phyloP scores from a whole-genome alignment of 768 basidiomycete species.

The Panaeolus cyanescens region DNA sequence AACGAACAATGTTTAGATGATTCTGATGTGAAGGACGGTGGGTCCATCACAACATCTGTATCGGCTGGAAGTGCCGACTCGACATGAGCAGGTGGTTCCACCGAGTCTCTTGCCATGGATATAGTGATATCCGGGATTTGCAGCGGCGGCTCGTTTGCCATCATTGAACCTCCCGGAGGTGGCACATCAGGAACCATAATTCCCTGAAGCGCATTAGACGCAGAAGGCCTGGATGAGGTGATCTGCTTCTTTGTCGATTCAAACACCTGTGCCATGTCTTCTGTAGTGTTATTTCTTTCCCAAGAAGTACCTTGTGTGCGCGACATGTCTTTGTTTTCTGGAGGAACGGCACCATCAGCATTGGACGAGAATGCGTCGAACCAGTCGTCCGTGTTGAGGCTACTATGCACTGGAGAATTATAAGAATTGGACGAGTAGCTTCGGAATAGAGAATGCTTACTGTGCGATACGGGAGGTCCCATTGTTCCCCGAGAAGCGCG shows the following conservation, averaged over 20 bases:
- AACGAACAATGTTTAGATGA: not conserved
- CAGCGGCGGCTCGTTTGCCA: not conserved
- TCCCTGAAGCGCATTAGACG: not conserved
- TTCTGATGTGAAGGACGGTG: not conserved
- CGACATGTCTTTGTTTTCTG: not conserved
- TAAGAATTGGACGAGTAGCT: not conserved
- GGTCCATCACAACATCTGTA: not conserved
- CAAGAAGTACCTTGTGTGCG: not conserved
- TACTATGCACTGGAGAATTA: not conserved
- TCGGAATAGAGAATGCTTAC: not conserved
- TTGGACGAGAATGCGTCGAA: not conserved
- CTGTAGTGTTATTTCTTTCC: not conserved
- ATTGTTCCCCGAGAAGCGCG: not conserved
- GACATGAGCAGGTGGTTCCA: not conserved
- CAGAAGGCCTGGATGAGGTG: not conserved
- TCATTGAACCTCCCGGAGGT: not conserved
- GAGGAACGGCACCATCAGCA: not conserved
- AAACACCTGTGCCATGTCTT: not conserved
- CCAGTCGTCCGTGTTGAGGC: not conserved
- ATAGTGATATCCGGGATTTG: not conserved
- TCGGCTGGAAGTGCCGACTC: not conserved
- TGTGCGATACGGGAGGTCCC: not conserved
- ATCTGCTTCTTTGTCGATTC: not conserved
- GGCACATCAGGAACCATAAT: not conserved
- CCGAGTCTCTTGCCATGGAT: not conserved